Conservation (phyloP, 352 stramenopile genomes). For the Globisporangium emineosum region DNA sequence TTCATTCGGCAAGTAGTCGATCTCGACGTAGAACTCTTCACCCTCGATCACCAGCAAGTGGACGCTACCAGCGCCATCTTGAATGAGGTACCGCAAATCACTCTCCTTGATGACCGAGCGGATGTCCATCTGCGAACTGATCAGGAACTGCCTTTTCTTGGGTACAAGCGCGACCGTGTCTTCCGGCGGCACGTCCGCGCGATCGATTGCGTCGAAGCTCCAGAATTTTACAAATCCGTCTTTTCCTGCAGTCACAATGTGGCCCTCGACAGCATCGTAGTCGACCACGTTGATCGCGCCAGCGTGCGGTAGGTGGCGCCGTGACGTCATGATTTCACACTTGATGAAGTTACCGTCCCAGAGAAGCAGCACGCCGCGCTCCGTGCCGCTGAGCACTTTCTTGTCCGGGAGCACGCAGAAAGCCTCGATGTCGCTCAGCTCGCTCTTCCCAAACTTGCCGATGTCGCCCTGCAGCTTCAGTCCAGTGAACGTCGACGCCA, state of each 20-base stretch:
- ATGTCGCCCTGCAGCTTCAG: slow-evolving; percentile 95
- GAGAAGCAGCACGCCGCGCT: slow-evolving; percentile 85
- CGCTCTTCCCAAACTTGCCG: slow-evolving; percentile 94
- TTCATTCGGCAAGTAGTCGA: slow-evolving; percentile 61
- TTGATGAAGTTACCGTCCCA: slow-evolving; percentile 97
- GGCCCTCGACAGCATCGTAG: slow-evolving; percentile 38
- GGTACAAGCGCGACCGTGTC: slow-evolving; percentile 72
- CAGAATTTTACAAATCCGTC: slow-evolving; percentile 92
- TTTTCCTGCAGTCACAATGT: slow-evolving; percentile 65
- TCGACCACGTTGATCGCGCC: slow-evolving; percentile 75
- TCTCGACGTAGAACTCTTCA: slow-evolving; percentile 37
- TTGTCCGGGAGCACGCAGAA: slow-evolving; percentile 94
- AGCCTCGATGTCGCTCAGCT: slow-evolving; percentile 91
- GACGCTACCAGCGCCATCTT: slow-evolving; percentile 51
- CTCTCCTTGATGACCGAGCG: slow-evolving; percentile 54
- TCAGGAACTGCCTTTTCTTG: slow-evolving; percentile 54
- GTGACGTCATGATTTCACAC: slow-evolving; percentile 80
- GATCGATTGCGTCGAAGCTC: slow-evolving; percentile 83
- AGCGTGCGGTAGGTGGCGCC: slow-evolving; percentile 62
- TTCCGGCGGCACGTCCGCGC: slow-evolving; percentile 81
- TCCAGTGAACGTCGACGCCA: slow-evolving; percentile 95
- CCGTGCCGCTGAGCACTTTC: slow-evolving; percentile 90
- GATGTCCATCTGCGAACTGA: slow-evolving; percentile 64
- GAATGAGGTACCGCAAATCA: slow-evolving; percentile 48
- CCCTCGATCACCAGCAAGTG: slow-evolving; percentile 42